Evolutionary conservation across 441 rosid species (phyloP), one percentile per base, ranked within the genome.

Genomic region (Populus trichocarpa): DNA sequence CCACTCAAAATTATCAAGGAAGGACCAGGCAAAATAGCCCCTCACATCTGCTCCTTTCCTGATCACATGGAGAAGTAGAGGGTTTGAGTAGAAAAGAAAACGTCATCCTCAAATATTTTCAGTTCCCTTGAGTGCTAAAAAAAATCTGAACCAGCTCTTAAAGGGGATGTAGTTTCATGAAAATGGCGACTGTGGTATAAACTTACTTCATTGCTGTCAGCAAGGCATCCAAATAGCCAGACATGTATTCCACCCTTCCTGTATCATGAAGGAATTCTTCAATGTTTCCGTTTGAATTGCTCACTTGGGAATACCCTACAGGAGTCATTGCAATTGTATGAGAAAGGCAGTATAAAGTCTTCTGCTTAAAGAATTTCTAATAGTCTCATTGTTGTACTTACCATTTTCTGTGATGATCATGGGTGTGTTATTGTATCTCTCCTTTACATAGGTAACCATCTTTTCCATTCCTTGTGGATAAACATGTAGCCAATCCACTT

Each of bases 161-260:
- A 46, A 46, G 57, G 57, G 57, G 20, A 14, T 46, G 20, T 13
- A 14, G 20, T 46, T 14, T 46, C 57, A 14, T 14, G 57, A 46
- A 46, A 46, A 46, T 46, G 57, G 57, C 20, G 18, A 46, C 18
- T 4, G 57, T 46, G 20, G 20, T 4, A 4, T 14, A 14, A 46
- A 46, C 57, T 14, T 46, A 46, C 57, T 46, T 46, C 20, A 46
- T 46, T 46, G 96, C 92, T 65, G 61, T 78, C 67, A 32, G 10
- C 40, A 93, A 79, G 16, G 89, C 78, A 67, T 86, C 87, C 66
- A 89, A 85, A 78, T 89, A 77, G 74, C 83, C 76, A 26, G 73
- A 81, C 79, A 94, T 80, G 86, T 88, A 88, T 61, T 86, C 80
- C 65, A 88, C 84, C 72, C 95, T 84, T 80, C 84, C 81, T 28